Percentiles rank a stretch among this genome's conserved stretches.
phyloP scores from a whole-genome alignment of 2,329 filamentous ascomycete genomes.

The Fusarium nematophilum region DNA sequence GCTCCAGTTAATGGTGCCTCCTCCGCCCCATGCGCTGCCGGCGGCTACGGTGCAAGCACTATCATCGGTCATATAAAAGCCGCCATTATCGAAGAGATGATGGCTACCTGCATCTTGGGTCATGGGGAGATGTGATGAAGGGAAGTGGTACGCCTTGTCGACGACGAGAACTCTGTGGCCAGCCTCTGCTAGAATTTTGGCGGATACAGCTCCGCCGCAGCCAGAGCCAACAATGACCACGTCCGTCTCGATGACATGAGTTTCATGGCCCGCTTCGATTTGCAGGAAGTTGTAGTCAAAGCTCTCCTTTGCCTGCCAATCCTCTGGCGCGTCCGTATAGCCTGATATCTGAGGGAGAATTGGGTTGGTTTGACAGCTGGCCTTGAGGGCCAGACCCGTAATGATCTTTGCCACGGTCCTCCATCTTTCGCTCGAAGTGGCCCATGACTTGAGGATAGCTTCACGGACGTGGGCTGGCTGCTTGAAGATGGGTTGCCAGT shows the following conservation, averaged over 20 bases:
- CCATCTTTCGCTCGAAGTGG: constrained; percentile 65
- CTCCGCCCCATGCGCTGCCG: constrained; percentile 84
- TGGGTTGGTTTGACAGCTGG: constrained; percentile 66
- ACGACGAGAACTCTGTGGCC: constrained; percentile 82
- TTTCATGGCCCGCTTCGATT: constrained; percentile 54
- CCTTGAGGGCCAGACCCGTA: constrained; percentile 63
- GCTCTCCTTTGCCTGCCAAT: constrained; percentile 62
- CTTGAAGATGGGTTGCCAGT: constrained; percentile 68
- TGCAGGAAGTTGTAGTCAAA: constrained; percentile 73
- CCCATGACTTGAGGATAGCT: constrained; percentile 72
- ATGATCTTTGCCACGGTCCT: constrained; percentile 67
- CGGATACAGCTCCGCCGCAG: constrained; percentile 84
- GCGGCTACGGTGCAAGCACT: constrained; percentile 70
- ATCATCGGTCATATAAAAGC: constrained; percentile 67
- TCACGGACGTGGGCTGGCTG: constrained; percentile 72
- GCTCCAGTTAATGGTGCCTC: constrained; percentile 90
- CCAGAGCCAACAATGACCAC: constrained; percentile 89
- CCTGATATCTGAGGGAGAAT: constrained; percentile 66
- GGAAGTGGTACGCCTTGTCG: constrained; percentile 84
- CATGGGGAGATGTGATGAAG: constrained; percentile 80
- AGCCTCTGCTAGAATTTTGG: constrained; percentile 82
- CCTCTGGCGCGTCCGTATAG: constrained; percentile 65
- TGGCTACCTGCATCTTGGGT: constrained; percentile 66
- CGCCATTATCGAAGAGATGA: constrained; percentile 78
- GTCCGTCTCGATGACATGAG: constrained; percentile 78